Conservation (phyloP, 1,284 basidiomycete genomes). For the Tilletia horrida region DNA sequence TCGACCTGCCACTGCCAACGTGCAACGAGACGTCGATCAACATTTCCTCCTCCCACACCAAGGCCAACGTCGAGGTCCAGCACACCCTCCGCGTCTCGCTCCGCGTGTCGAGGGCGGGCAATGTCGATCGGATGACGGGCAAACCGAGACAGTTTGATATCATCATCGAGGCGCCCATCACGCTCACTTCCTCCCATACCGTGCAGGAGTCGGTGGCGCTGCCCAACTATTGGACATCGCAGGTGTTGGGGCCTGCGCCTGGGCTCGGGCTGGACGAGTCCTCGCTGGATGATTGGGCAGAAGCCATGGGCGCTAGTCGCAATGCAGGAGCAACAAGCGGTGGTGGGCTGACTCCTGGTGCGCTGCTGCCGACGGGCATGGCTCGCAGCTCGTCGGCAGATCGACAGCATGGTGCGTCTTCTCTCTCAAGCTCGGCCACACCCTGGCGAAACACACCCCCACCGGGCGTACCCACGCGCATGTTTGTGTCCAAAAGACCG, state of each 20-base stretch:
- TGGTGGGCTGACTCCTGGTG: not conserved
- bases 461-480: no score
- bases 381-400: not conserved
- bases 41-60: conserved; percentile 77
- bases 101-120: conserved; percentile 65
- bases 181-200: conserved; percentile 55
- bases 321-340: not conserved
- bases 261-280: no score
- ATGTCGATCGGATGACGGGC: conserved; percentile 9
- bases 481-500: no score
- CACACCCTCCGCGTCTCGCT: conserved; percentile 81
- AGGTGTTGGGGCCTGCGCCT: no score
- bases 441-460: no score
- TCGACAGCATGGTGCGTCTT: not conserved
- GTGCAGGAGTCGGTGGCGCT: conserved; percentile 46
- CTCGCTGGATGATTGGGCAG: no score
- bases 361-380: not conserved
- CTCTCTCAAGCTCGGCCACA: not conserved
- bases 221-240: conserved; percentile 37
- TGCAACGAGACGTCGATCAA: conserved; percentile 61
- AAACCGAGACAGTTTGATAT: conserved; percentile 68
- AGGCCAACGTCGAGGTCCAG: conserved; percentile 72
- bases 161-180: conserved; percentile 75
- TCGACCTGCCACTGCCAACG: conserved; percentile 40
- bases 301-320: no score